Conservation (phyloP, 768 basidiomycete genomes). For the Cubamyces sp. region DNA sequence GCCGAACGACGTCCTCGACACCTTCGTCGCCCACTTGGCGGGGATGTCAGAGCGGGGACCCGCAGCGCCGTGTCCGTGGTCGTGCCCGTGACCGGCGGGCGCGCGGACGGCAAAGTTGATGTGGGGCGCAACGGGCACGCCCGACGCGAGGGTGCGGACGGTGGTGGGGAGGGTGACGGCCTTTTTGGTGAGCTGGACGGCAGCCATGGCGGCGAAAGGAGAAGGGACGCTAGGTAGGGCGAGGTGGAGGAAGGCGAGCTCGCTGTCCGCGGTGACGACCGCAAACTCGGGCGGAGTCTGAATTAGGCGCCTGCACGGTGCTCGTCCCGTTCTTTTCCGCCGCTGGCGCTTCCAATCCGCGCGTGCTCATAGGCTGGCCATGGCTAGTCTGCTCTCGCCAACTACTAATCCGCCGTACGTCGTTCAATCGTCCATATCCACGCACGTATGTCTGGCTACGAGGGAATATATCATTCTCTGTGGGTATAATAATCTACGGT, state of each 20-base stretch:
- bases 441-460: no score
- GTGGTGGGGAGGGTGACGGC: slow-evolving; percentile 83
- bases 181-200: slow-evolving; percentile 77
- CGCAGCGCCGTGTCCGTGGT: slow-evolving; percentile 55
- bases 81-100: slow-evolving; percentile 55
- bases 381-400: neutral
- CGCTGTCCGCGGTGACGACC: slow-evolving; percentile 30
- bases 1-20: slow-evolving; percentile 52
- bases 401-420: neutral
- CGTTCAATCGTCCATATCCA: neutral
- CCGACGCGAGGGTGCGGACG: slow-evolving; percentile 75
- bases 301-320: slow-evolving; percentile 21
- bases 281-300: slow-evolving; percentile 29
- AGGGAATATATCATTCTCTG: no score
- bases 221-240: slow-evolving; percentile 4
- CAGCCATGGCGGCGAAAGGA: slow-evolving; percentile 54
- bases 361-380: slow-evolving; percentile 11
- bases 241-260: slow-evolving; percentile 27
- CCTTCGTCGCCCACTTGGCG: slow-evolving; percentile 65
- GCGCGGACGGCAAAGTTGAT: slow-evolving; percentile 75
- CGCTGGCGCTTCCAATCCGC: slow-evolving; percentile 13
- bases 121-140: slow-evolving; percentile 75
- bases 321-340: slow-evolving; percentile 28
- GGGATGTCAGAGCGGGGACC: slow-evolving; percentile 64
- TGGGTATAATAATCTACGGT: no score